A percentile compares a stretch with the other conserved stretches of the same genome.
phyloP scores from a whole-genome alignment of 345 rosid species.

The Camelina hispida region DNA sequence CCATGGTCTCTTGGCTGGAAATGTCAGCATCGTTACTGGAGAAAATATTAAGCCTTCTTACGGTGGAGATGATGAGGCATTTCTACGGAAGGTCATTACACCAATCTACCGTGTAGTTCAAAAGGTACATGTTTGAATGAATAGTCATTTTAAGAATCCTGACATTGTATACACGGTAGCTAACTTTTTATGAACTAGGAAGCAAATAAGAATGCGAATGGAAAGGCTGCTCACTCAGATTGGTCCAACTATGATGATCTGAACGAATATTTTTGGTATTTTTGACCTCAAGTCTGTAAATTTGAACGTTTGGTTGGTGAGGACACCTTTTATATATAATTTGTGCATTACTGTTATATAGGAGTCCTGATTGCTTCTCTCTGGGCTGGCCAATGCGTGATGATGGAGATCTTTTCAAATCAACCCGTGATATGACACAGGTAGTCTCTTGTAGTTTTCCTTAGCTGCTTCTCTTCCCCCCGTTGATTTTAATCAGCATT shows the following conservation, averaged over 20 bases:
- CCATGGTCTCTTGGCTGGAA: conserved; percentile 95
- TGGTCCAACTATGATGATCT: conserved; percentile 99
- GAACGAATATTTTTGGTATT: conserved; percentile 95
- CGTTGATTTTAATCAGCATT: conserved; percentile 22
- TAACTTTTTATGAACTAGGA: conserved; percentile 60
- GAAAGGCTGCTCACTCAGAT: conserved; percentile 78
- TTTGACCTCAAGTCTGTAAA: conserved; percentile 41
- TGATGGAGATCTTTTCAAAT: conserved; percentile 90
- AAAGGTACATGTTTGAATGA: conserved; percentile 57
- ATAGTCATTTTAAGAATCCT: conserved; percentile 10
- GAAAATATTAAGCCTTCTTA: conserved; percentile 98
- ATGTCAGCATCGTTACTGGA: conserved; percentile 97
- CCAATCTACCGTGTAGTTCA: conserved; percentile 82
- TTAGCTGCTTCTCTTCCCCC: conserved; percentile 25
- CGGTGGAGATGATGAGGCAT: conserved; percentile 97
- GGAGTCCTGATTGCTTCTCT: conserved; percentile 96
- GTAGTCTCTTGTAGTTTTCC: conserved; percentile 45
- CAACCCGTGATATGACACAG: conserved; percentile 63
- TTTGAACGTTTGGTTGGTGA: conserved; percentile 19
- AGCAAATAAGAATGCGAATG: conserved; percentile 73
- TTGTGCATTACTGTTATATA: conserved; percentile 43
- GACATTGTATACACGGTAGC: conserved; percentile 33
- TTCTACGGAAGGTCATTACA: conserved; percentile 87
- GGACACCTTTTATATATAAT: conserved; percentile 19
- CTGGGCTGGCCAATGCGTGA: conserved; percentile 99